Evolutionary conservation across 257 asterid genomes (phyloP), one percentile per base, ranked within the genome.

Genomic region (Lithospermum erythrorhizon): DNA sequence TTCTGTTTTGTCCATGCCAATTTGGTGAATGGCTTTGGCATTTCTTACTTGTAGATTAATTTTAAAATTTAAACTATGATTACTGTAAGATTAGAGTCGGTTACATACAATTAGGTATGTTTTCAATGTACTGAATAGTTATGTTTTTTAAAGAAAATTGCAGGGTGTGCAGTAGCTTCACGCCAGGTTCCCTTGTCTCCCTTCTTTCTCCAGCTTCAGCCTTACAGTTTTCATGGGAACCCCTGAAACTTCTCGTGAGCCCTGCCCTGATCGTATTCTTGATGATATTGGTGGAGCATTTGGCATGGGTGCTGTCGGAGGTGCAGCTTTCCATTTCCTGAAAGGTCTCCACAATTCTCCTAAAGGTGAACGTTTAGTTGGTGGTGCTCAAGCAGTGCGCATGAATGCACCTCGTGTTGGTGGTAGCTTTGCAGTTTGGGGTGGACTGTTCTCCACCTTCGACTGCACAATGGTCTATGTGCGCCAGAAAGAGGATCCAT

Each of bases 401-500:
- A 90, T 90, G 98, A 90, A 90, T 59, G 98, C 98, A 0, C 87
- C 96, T 65, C 95, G 96, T 29, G 82, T 90, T 20, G 96, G 98
- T 57, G 98, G 98, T 23, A 79, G 98, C 77, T 90, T 90, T 73
- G 98, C 98, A 27, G 95, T 90, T 3, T 90, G 98, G 98, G 96
- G 96, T 18, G 95, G 94, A 6, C 90, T 89, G 20, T 89, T 89
- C 63, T 89, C 97, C 65, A 82, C 94, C 18, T 89, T 89, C 41
- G 97, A 89, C 73, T 87, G 97, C 75, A 72, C 90, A 10, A 81
- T 87, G 95, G 97, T 89, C 19, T 87, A 84, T 27, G 6, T 87
- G 45, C 88, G 95, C 23, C 94, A 81, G 69, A 89, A 87, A 47
- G 97, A 89, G 78, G 97, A 89, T 64, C 97, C 97, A 0, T 87